These are phyloP conservation scores for Neopestalotiopsis rosae DNA, from an alignment of 2,329 filamentous ascomycete species.

Conservation along the genomic window DNA sequence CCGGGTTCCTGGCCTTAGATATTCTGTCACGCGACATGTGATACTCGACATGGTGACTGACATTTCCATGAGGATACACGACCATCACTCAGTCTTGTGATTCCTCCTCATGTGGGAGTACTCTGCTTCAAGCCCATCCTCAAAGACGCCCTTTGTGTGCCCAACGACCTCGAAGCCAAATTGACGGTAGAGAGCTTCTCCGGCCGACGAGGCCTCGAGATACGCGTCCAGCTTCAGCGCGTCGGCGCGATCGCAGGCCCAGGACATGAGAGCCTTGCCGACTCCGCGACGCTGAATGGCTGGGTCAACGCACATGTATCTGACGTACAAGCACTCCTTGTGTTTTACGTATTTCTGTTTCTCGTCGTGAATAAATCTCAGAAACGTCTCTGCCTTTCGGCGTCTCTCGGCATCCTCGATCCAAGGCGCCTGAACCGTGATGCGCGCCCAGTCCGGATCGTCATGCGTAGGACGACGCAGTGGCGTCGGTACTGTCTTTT, in stretches of 20 bases:
- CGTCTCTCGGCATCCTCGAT: background rate
- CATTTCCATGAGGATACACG: background rate
- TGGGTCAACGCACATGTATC: constrained; percentile 17
- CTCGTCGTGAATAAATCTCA: constrained; percentile 8
- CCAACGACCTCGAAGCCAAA: constrained; percentile 9
- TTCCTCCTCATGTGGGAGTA: constrained; percentile 12
- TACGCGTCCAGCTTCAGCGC: constrained; percentile 4
- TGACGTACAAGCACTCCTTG: background rate
- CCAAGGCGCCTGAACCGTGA: background rate
- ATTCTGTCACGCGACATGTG: too few species aligned
- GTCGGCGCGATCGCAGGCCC: constrained; percentile 5
- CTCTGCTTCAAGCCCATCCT: background rate
- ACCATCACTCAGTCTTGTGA: background rate
- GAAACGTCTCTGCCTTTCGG: background rate
- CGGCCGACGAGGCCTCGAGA: constrained; percentile 8
- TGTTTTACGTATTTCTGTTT: background rate
- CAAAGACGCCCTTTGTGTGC: background rate
- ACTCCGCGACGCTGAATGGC: constrained; percentile 4
- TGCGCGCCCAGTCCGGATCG: background rate
- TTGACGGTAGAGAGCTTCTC: constrained; percentile 1
- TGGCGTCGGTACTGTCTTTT: background rate
- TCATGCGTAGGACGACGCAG: background rate
- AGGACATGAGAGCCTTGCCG: background rate
- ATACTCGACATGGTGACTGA: too few species aligned
- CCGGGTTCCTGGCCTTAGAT: too few species aligned